phyloP scores from a whole-genome alignment of 345 rosid species.

The Brassica napus region Da-Ae NC_063439.1:967501-968000 shows the following conservation, averaged over 20 bases:
- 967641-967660: background rate
- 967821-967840: constrained; percentile 89
- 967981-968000: constrained; percentile 78
- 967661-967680: too few species aligned
- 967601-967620: background rate
- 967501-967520: constrained; percentile 69
- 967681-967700: background rate
- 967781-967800: constrained; percentile 99
- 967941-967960: constrained; percentile 78
- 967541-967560: constrained; percentile 86
- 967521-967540: constrained; percentile 71
- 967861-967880: constrained; percentile 93
- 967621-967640: background rate
- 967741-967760: constrained; percentile 97
- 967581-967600: background rate
- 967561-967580: background rate
- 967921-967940: constrained; percentile 95
- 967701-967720: background rate
- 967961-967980: constrained; percentile 55
- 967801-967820: constrained; percentile 92
- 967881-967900: constrained; percentile 60
- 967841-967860: constrained; percentile 97
- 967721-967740: constrained; percentile 35
- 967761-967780: constrained; percentile 75
- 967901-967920: constrained; percentile 92